These are phyloP conservation scores for Capsicum pubescens DNA, from an alignment of 257 asterid genomes.

Conservation along the genomic window DNA sequence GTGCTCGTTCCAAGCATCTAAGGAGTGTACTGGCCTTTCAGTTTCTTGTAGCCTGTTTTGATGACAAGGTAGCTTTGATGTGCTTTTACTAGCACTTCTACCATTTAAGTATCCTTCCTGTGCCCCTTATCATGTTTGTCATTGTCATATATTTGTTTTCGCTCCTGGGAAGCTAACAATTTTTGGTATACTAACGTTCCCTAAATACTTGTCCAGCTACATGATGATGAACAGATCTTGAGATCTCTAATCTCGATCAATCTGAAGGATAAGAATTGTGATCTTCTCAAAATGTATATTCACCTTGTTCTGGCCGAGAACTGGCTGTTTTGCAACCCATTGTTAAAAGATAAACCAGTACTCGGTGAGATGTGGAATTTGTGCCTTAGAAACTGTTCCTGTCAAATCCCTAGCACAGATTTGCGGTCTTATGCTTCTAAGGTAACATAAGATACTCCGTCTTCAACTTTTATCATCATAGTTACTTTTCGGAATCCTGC, in stretches of 20 bases:
- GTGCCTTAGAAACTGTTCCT: slow-evolving; percentile 74
- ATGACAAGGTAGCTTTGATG: slow-evolving; percentile 55
- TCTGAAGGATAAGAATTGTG: slow-evolving; percentile 73
- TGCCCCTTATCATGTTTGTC: neutral
- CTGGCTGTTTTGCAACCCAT: slow-evolving; percentile 63
- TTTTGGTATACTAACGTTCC: neutral
- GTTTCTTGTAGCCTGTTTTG: slow-evolving; percentile 64
- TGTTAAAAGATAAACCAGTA: slow-evolving; percentile 49
- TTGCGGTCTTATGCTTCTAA: slow-evolving; percentile 84
- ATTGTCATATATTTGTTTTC: neutral
- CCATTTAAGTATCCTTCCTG: neutral
- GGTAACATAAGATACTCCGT: slow-evolving; percentile 37
- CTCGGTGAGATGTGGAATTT: slow-evolving; percentile 62
- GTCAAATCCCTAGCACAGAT: slow-evolving; percentile 76
- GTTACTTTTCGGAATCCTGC: neutral
- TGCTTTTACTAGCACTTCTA: neutral
- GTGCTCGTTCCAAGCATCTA: slow-evolving; percentile 73
- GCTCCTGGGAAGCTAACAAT: neutral
- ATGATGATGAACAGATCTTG: slow-evolving; percentile 61
- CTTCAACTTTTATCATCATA: neutral
- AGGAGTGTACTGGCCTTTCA: slow-evolving; percentile 74
- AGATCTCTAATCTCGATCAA: slow-evolving; percentile 61
- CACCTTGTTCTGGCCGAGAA: slow-evolving; percentile 72
- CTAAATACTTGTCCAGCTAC: slow-evolving; percentile 47
- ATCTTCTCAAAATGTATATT: slow-evolving; percentile 71